Percentiles rank a stretch among this genome's conserved stretches.
Conservation (phyloP, 164 flowering plant genomes). For the Tetrastigma voinierianum region DNA sequence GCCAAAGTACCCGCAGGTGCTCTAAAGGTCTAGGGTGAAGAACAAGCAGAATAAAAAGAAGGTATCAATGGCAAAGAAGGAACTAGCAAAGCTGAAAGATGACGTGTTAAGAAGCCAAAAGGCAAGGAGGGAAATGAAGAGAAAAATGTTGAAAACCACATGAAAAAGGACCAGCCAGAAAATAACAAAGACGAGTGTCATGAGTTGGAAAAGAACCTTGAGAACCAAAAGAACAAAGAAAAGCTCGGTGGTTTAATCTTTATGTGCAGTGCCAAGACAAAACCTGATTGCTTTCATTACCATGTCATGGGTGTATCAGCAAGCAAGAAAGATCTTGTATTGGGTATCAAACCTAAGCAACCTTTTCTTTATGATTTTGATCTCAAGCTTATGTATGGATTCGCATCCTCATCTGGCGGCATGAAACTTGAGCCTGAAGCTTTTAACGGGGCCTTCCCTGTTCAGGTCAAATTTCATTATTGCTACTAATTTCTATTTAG, state of each 20-base stretch:
- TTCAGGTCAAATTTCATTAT: conserved; percentile 42
- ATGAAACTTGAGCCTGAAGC: conserved; percentile 70
- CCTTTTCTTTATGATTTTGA: conserved; percentile 77
- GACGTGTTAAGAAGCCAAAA: conserved; percentile 8
- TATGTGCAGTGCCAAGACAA: conserved; percentile 75
- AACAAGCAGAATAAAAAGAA: conserved; percentile 10
- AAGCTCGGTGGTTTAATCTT: conserved; percentile 67
- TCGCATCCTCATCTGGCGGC: conserved; percentile 71
- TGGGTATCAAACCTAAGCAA: conserved; percentile 57
- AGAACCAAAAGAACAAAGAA: conserved; percentile 27
- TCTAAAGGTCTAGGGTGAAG: conserved; percentile 2
- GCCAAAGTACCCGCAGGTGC: conserved; percentile 9
- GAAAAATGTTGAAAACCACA: background rate
- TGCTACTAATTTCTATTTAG: background rate
- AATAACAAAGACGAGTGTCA: conserved; percentile 14
- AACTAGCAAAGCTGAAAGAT: conserved; percentile 9
- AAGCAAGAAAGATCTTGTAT: conserved; percentile 46
- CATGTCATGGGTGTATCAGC: conserved; percentile 60
- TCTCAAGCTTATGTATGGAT: conserved; percentile 66
- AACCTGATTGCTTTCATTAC: conserved; percentile 72
- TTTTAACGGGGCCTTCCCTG: conserved; percentile 70
- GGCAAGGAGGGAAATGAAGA: background rate
- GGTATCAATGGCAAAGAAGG: conserved; percentile 7
- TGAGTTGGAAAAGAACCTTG: conserved; percentile 6
- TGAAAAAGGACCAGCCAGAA: background rate